Evolutionary conservation across 495 filamentous ascomycete species (phyloP), one percentile per base, ranked within the genome.

Genomic region (Lasiosphaeria ovina): DNA sequence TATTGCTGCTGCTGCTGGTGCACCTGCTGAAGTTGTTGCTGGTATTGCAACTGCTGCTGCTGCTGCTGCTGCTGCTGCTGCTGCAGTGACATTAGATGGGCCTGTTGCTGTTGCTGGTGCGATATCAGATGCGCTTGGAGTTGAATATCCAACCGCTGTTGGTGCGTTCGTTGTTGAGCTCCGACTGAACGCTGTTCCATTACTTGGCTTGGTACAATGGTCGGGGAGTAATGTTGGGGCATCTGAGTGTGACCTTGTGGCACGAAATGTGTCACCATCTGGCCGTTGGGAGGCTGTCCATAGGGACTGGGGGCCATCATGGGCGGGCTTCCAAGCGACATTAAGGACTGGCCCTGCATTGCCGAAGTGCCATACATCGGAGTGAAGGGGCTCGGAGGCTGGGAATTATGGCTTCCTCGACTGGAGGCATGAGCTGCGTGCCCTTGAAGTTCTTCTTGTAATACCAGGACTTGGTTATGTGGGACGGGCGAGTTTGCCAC

Each of bases 11-110:
- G 32, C 16, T 63, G 65, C 57, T 69, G 66, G 2, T 54, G 59
- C 36, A 60, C 64, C 11, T 49, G 66, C 35, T 66, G 68, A 0
- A 51, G 60, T 16, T 62, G 66, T 7, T 58, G 40, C 44, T 63
- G 62, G 0, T 24, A 54, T 35, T 65, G 68, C 14, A 57, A 55
- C 12, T 59, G 59, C 11, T 51, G 64, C 10, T 57, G 58, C n/a
- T 57, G 51, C 47, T 64, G 58, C 31, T 50, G 42, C 16, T 40
- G 56, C 0, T 50, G 51, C n/a, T 57, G 55, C 24, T 58, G 51
- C 6, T 57, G 36, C 36, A 34, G 16, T 9, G 38, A 14, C 38
- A 9, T 8, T 14, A 9, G 38, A 42, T 42, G 38, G 8, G 38
- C 7, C 38, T 42, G 38, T 6, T 40, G 38, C 0, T 47, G 44